phyloP scores from a whole-genome alignment of 441 rosid genomes.

The Raphanus hybrid region DNA sequence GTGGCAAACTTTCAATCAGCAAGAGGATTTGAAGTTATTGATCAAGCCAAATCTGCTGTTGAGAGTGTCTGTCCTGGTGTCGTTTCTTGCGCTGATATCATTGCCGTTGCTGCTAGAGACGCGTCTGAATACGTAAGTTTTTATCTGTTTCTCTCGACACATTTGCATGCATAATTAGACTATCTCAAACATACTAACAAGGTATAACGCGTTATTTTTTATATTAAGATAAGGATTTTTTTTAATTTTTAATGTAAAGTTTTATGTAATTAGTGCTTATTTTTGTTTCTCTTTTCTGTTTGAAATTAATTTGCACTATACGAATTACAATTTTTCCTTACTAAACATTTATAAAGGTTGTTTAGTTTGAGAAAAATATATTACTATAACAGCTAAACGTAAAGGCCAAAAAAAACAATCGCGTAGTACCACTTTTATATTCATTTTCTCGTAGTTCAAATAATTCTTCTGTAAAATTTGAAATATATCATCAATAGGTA shows the following conservation, averaged over 20 bases:
- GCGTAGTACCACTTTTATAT: not conserved
- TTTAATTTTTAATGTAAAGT: too few species aligned
- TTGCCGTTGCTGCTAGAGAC: slow-evolving; percentile 65
- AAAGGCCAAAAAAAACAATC: not conserved
- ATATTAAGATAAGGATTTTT: not conserved
- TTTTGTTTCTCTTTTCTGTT: too few species aligned
- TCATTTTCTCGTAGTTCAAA: not conserved
- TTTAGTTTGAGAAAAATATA: not conserved
- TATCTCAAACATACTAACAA: not conserved
- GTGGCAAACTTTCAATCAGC: slow-evolving; percentile 44
- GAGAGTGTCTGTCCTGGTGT: slow-evolving; percentile 59
- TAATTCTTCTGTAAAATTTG: not conserved
- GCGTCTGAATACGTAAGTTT: slow-evolving; percentile 60
- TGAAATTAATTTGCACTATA: too few species aligned
- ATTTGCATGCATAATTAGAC: not conserved
- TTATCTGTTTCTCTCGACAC: not conserved
- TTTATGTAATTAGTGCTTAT: not conserved
- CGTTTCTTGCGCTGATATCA: slow-evolving; percentile 67
- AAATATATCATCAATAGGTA: slow-evolving; percentile 40
- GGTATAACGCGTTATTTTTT: not conserved
- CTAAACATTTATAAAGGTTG: too few species aligned
- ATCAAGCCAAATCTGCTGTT: slow-evolving; percentile 49
- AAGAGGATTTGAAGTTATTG: slow-evolving; percentile 60
- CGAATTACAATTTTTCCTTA: too few species aligned
- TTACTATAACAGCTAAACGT: not conserved